Percentiles rank a stretch among this genome's conserved stretches.
These are phyloP conservation scores for Entophlyctis helioformis DNA, from an alignment of 192 early-diverging fungal genomes.

Conservation along the genomic window DNA sequence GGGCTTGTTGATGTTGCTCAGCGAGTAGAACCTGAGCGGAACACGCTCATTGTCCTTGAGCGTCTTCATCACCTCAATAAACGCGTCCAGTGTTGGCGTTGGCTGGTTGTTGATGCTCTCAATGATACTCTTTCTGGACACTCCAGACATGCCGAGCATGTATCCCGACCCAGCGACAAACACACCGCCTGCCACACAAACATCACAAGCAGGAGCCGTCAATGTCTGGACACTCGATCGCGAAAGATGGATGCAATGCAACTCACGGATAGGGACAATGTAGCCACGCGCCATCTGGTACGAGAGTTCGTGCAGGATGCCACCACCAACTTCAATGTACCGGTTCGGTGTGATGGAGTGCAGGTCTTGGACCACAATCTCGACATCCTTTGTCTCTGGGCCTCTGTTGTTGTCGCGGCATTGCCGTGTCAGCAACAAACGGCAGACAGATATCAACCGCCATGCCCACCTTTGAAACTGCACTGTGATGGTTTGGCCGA, in stretches of 20 bases:
- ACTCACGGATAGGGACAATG: slow-evolving; percentile 19
- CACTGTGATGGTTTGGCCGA: slow-evolving; percentile 10
- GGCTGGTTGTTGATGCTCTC: slow-evolving; percentile 27
- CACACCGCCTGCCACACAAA: slow-evolving; percentile 10
- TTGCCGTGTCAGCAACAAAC: neutral
- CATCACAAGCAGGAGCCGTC: neutral
- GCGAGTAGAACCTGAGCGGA: slow-evolving; percentile 17
- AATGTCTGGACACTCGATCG: too few species aligned
- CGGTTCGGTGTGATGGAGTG: slow-evolving; percentile 56
- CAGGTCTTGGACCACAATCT: slow-evolving; percentile 19
- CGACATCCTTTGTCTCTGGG: slow-evolving; percentile 28
- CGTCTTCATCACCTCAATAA: slow-evolving; percentile 52
- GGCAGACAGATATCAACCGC: too few species aligned
- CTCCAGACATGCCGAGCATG: slow-evolving; percentile 30
- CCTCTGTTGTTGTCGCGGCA: slow-evolving; percentile 20
- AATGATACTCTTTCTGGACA: slow-evolving; percentile 18
- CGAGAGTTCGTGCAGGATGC: slow-evolving; percentile 36
- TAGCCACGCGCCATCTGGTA: slow-evolving; percentile 31
- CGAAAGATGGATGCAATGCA: too few species aligned
- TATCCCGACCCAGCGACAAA: slow-evolving; percentile 24
- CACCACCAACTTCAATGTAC: slow-evolving; percentile 78
- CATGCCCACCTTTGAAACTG: slow-evolving; percentile 10
- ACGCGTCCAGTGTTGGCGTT: slow-evolving; percentile 60
- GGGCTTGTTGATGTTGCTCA: slow-evolving; percentile 28
- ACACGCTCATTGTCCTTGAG: slow-evolving; percentile 22